A percentile compares a stretch with the other conserved stretches of the same genome.
phyloP scores from a whole-genome alignment of 495 filamentous ascomycete species.

The Lineolata rhizophorae region DNA sequence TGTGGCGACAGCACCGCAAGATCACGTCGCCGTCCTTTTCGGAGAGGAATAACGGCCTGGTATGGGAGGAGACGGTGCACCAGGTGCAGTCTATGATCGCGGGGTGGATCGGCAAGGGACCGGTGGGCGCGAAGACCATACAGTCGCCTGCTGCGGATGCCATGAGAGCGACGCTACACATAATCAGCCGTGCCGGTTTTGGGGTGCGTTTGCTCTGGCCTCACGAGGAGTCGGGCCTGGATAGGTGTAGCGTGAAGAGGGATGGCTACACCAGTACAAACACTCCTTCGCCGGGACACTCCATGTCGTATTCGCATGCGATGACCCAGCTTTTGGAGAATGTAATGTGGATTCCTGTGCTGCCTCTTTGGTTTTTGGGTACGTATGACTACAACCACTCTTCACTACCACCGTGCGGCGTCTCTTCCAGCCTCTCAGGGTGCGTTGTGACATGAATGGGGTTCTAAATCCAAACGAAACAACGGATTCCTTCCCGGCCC shows the following conservation, averaged over 20 bases:
- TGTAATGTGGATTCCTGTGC: not conserved
- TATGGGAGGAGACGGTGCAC: slow-evolving; percentile 35
- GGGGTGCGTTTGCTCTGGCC: slow-evolving; percentile 36
- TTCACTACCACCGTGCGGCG: too few species aligned
- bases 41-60: slow-evolving; percentile 45
- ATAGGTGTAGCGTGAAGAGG: too few species aligned
- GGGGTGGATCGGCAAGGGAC: slow-evolving; percentile 23
- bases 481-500: too few species aligned
- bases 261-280: slow-evolving; percentile 14
- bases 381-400: too few species aligned
- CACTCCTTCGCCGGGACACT: not conserved
- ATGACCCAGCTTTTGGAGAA: not conserved
- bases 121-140: slow-evolving; percentile 22
- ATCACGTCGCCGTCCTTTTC: slow-evolving; percentile 45
- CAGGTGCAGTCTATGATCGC: slow-evolving; percentile 34
- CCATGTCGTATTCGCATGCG: not conserved
- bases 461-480: too few species aligned
- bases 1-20: slow-evolving; percentile 48
- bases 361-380: slow-evolving; percentile 4
- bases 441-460: too few species aligned
- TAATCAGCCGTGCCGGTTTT: slow-evolving; percentile 48
- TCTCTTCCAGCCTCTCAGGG: too few species aligned
- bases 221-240: slow-evolving; percentile 17
- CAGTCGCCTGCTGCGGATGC: slow-evolving; percentile 31
- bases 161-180: slow-evolving; percentile 40